These are phyloP conservation scores for Pleurotus eryngii DNA, from an alignment of 768 basidiomycete species.

Conservation along the genomic window DNA sequence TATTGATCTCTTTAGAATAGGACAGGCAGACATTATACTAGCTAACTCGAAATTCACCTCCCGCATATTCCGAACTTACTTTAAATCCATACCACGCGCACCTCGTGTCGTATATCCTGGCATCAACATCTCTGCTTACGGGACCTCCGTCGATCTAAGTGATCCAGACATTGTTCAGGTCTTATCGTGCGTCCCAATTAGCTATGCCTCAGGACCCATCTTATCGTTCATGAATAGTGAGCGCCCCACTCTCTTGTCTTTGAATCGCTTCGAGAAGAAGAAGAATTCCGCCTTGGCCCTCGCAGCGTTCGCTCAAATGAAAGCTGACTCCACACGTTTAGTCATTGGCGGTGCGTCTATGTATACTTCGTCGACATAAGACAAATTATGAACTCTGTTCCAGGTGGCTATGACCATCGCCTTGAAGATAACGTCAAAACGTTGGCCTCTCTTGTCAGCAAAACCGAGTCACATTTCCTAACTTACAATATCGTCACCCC, in stretches of 20 bases:
- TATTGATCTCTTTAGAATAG: slow-evolving; percentile 34
- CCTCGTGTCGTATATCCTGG: slow-evolving; percentile 92
- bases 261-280: slow-evolving; percentile 96
- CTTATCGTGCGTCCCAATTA: slow-evolving; percentile 46
- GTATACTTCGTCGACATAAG: too few relatives aligned
- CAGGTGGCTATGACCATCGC: slow-evolving; percentile 90
- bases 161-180: slow-evolving; percentile 54
- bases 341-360: too few relatives aligned
- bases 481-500: slow-evolving; percentile 57
- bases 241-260: slow-evolving; percentile 74
- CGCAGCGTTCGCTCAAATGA: slow-evolving; percentile 64
- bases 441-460: slow-evolving; percentile 58
- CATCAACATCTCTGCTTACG: slow-evolving; percentile 80
- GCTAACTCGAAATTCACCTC: slow-evolving; percentile 91
- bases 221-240: slow-evolving; percentile 32
- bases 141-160: slow-evolving; percentile 33
- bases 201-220: not conserved
- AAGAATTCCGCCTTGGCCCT: slow-evolving; percentile 88
- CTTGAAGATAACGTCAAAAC: slow-evolving; percentile 79
- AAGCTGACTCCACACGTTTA: slow-evolving; percentile 4
- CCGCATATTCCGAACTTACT: slow-evolving; percentile 73
- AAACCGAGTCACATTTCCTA: slow-evolving; percentile 51
- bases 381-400: too few relatives aligned
- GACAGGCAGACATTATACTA: slow-evolving; percentile 85
- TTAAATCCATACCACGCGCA: slow-evolving; percentile 57